Percentiles rank a stretch among this genome's conserved stretches.
These are phyloP conservation scores for Metahyphopichia silvanorum DNA, from an alignment of 805 yeast genomes.

Conservation along the genomic window DNA sequence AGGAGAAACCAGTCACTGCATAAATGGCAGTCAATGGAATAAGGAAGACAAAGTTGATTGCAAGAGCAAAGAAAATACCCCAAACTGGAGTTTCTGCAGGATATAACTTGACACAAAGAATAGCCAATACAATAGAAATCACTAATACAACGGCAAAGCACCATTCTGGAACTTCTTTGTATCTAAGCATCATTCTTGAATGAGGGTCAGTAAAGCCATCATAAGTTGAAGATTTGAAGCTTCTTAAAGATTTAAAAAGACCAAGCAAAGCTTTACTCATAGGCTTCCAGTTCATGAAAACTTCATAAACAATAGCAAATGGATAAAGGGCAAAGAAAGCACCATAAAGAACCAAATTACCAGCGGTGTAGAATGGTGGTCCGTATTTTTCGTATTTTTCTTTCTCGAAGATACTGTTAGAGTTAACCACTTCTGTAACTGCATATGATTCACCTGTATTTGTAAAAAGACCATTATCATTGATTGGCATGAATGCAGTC, in stretches of 20 bases:
- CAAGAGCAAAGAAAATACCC: conserved; percentile 33
- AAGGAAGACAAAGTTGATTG: conserved; percentile 29
- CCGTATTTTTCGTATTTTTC: conserved; percentile 19
- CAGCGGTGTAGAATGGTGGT: conserved; percentile 30
- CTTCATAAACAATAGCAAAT: conserved; percentile 19
- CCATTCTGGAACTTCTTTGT: conserved; percentile 36
- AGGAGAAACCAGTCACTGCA: conserved; percentile 28
- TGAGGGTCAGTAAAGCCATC: conserved; percentile 33
- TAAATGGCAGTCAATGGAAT: conserved; percentile 26
- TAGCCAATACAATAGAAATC: conserved; percentile 27
- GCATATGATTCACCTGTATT: conserved; percentile 46
- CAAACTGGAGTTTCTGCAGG: conserved; percentile 35
- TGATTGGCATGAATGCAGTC: conserved; percentile 29
- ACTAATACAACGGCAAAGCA: conserved; percentile 21
- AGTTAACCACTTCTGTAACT: conserved; percentile 40
- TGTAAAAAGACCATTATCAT: conserved; percentile 43
- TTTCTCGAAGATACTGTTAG: conserved; percentile 24
- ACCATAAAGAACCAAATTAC: conserved; percentile 23
- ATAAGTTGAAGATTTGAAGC: conserved; percentile 19
- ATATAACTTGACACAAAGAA: conserved; percentile 26
- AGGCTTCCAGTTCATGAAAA: conserved; percentile 1
- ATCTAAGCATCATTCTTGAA: conserved; percentile 28
- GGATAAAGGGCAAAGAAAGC: conserved; percentile 23
- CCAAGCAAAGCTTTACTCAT: conserved; percentile 11
- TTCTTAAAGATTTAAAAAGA: conserved; percentile 9